Evolutionary conservation across 2,329 filamentous ascomycete genomes (phyloP).

Genomic region (Botrytis cinerea): DNA sequence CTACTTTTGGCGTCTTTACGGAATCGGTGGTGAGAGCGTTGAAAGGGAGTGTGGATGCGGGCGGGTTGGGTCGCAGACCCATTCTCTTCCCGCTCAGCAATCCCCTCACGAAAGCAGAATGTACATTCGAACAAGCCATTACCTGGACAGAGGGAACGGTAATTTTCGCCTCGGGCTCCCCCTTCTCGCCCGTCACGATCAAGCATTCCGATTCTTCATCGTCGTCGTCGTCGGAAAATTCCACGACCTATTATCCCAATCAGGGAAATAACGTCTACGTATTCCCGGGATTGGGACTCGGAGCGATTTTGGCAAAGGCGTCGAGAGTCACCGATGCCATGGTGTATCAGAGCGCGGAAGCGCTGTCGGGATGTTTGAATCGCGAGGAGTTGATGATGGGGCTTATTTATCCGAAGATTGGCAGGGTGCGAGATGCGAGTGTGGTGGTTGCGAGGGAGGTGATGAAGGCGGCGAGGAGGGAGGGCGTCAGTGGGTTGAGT

Average conservation of each 20-base stretch:
- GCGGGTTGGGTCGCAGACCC: slow-evolving; percentile 71
- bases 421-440: slow-evolving; percentile 88
- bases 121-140: slow-evolving; percentile 92
- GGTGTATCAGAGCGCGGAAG: slow-evolving; percentile 91
- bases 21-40: slow-evolving; percentile 76
- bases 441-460: slow-evolving; percentile 85
- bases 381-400: slow-evolving; percentile 79
- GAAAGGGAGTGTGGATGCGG: slow-evolving; percentile 63
- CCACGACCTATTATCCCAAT: slow-evolving; percentile 72
- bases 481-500: slow-evolving; percentile 69
- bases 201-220: slow-evolving; percentile 57
- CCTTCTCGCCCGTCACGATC: slow-evolving; percentile 74
- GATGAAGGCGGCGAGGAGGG: slow-evolving; percentile 85
- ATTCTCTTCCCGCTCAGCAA: slow-evolving; percentile 97
- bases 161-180: slow-evolving; percentile 93
- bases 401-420: slow-evolving; percentile 87
- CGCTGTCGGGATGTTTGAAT: slow-evolving; percentile 76
- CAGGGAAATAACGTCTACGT: slow-evolving; percentile 90
- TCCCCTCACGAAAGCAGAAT: slow-evolving; percentile 94
- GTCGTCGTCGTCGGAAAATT: slow-evolving; percentile 26
- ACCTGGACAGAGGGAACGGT: slow-evolving; percentile 86
- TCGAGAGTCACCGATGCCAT: slow-evolving; percentile 88
- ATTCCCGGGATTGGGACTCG: slow-evolving; percentile 93
- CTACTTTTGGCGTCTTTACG: slow-evolving; percentile 92
- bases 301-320: slow-evolving; percentile 87